Conservation (phyloP, 2,329 filamentous ascomycete genomes). For the Aureobasidium leucospermi region DNA sequence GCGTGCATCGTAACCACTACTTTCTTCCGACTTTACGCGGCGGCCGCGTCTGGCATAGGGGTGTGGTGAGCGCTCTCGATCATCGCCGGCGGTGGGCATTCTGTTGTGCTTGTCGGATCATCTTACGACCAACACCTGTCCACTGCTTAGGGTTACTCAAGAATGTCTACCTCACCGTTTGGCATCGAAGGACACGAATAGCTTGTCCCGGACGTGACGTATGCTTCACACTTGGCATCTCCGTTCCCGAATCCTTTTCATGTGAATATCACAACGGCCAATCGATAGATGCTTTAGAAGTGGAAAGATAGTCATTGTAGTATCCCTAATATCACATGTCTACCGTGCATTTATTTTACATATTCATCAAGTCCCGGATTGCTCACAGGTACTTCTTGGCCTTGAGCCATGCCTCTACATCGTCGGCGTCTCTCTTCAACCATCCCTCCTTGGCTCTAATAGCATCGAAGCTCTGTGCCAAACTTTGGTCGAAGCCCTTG, state of each 20-base stretch:
- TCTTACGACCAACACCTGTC: neutral
- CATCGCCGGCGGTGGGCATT: conserved; percentile 7
- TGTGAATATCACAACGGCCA: neutral
- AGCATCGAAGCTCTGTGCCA: conserved; percentile 83
- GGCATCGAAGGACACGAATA: neutral
- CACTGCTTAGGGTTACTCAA: neutral
- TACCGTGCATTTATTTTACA: neutral
- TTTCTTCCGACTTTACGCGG: neutral
- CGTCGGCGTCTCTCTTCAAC: conserved; percentile 66
- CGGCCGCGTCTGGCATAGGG: conserved; percentile 13
- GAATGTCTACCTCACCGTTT: neutral
- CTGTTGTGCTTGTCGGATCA: neutral
- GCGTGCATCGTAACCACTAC: conserved; percentile 17
- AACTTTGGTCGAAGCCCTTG: conserved; percentile 77
- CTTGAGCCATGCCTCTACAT: conserved; percentile 68
- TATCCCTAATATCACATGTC: neutral
- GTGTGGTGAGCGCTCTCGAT: conserved; percentile 15
- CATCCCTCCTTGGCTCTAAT: conserved; percentile 79
- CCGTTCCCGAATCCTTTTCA: neutral
- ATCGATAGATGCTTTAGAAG: too few species aligned
- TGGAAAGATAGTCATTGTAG: neutral
- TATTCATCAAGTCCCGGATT: neutral
- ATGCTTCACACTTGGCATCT: neutral
- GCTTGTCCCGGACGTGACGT: neutral
- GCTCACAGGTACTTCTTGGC: conserved; percentile 52